Evolutionary conservation across 495 filamentous ascomycete species (phyloP).

Genomic region (Pyrenopolyporus hunteri): DNA sequence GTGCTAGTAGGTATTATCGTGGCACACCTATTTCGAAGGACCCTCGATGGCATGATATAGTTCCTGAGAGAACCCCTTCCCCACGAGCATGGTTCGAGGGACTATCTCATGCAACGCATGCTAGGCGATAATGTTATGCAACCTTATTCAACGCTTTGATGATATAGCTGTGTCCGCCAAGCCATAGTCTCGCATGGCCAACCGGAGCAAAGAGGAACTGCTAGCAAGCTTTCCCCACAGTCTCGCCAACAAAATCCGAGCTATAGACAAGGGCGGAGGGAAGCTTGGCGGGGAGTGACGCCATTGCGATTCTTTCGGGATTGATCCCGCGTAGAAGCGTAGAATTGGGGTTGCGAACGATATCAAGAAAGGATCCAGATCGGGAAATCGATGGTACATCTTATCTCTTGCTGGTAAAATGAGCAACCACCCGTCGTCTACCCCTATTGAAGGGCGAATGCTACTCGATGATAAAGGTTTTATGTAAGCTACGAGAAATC

Average conservation of each 20-base stretch:
- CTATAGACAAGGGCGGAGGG: conserved; percentile 30
- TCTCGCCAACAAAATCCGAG: conserved; percentile 7
- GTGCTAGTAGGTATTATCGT: conserved; percentile 6
- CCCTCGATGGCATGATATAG: conserved; percentile 7
- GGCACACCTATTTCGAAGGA: conserved; percentile 1
- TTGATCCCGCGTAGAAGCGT: neutral
- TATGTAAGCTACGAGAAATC: conserved; percentile 4
- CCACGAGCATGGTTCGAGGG: neutral
- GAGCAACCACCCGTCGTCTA: neutral
- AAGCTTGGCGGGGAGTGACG: conserved; percentile 31
- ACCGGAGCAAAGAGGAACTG: conserved; percentile 12
- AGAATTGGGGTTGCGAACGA: too few species aligned
- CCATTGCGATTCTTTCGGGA: neutral
- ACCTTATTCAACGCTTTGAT: too few species aligned
- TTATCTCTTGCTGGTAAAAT: conserved; percentile 6
- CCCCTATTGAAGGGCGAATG: neutral
- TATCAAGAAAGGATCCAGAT: conserved; percentile 4
- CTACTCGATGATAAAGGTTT: neutral
- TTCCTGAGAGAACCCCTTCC: neutral
- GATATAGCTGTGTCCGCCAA: conserved; percentile 18
- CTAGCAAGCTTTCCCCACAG: conserved; percentile 28
- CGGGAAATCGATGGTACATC: neutral
- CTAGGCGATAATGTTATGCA: too few species aligned
- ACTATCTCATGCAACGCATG: too few species aligned
- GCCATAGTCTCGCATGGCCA: conserved; percentile 14